Conservation (phyloP, 2,329 filamentous ascomycete genomes). For the Venturia carpophila region DNA sequence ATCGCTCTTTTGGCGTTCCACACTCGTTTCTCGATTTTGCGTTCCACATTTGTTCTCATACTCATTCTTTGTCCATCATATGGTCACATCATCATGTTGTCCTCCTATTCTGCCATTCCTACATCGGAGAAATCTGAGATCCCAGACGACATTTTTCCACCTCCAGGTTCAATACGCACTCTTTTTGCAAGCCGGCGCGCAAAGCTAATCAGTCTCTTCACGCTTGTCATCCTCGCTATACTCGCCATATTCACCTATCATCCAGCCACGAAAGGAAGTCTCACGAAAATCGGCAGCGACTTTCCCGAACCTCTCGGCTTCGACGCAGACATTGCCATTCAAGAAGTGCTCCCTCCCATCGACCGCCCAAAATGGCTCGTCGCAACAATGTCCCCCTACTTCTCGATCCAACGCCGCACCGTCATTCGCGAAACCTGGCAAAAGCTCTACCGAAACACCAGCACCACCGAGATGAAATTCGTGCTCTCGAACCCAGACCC, state of each 20-base stretch:
- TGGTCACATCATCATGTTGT: neutral
- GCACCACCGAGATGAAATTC: conserved; percentile 27
- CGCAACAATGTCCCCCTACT: conserved; percentile 7
- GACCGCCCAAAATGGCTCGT: conserved; percentile 15
- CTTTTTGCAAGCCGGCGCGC: conserved; percentile 7
- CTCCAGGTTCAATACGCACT: neutral
- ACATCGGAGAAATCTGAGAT: neutral
- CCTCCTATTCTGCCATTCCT: neutral
- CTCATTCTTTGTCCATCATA: neutral
- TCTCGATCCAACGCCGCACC: conserved; percentile 1
- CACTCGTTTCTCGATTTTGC: neutral
- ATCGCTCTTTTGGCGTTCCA: neutral
- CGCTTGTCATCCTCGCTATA: neutral
- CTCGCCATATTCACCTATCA: neutral
- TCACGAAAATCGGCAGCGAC: neutral
- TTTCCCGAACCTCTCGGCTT: neutral
- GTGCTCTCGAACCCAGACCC: conserved; percentile 29
- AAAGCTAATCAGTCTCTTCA: neutral
- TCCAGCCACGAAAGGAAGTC: neutral
- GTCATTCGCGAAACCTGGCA: conserved; percentile 31
- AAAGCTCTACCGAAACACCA: conserved; percentile 26
- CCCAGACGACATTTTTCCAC: neutral
- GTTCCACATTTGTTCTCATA: neutral
- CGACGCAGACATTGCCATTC: neutral
- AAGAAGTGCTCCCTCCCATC: neutral